A percentile compares a stretch with the other conserved stretches of the same genome.
phyloP scores from a whole-genome alignment of 306 rosid genomes.

The Gleditsia sinensis region DNA sequence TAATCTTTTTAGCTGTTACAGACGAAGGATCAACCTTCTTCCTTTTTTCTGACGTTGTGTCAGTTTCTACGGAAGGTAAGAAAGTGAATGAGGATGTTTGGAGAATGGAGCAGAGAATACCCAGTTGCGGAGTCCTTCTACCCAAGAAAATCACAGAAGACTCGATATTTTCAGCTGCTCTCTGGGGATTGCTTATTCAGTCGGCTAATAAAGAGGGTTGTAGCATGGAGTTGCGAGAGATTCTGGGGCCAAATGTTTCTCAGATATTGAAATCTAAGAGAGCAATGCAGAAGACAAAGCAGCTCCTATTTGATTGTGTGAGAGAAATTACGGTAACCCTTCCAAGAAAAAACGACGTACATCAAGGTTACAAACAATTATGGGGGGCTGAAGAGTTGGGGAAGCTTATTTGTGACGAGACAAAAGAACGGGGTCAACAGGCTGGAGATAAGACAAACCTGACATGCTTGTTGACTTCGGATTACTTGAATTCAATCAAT shows the following conservation, averaged over 20 bases:
- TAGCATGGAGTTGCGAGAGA: constrained; percentile 36
- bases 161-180: constrained; percentile 57
- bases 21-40: not conserved
- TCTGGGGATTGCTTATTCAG: constrained; percentile 53
- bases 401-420: constrained; percentile 50
- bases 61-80: constrained; percentile 33
- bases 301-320: constrained; percentile 67
- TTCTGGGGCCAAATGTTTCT: constrained; percentile 40
- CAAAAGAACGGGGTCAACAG: constrained; percentile 41
- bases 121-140: constrained; percentile 27
- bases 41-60: not conserved
- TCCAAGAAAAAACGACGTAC: constrained; percentile 29
- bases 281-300: constrained; percentile 58
- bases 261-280: constrained; percentile 54
- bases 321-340: constrained; percentile 53
- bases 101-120: constrained; percentile 32
- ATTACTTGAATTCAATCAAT: constrained; percentile 40
- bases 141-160: constrained; percentile 58
- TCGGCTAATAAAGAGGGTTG: constrained; percentile 39
- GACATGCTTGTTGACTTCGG: constrained; percentile 38
- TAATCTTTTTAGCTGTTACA: not conserved
- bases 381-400: constrained; percentile 54
- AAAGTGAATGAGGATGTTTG: constrained; percentile 34
- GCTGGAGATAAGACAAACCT: constrained; percentile 40
- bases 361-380: constrained; percentile 18